Evolutionary conservation across 345 rosid genomes (phyloP).

Genomic region (Linum trigynum): DNA sequence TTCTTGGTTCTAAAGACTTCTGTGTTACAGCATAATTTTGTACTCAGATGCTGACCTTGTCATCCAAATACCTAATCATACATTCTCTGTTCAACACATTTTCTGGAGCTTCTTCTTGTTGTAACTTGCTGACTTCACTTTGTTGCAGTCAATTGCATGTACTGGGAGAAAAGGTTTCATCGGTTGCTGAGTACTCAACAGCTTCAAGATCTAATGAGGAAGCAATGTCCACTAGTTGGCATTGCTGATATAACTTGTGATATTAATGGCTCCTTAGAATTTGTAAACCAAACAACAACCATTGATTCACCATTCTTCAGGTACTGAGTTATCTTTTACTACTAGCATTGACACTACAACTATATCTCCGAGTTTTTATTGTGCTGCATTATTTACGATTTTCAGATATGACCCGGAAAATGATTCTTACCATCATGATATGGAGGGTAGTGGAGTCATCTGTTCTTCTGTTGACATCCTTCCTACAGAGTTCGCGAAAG

Average conservation of each 20-base stretch:
- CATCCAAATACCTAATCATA: too few relatives aligned
- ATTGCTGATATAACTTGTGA: constrained; percentile 89
- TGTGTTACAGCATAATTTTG: too few relatives aligned
- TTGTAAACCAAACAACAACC: constrained; percentile 58
- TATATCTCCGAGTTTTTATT: not conserved
- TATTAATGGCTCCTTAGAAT: constrained; percentile 75
- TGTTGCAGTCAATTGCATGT: constrained; percentile 81
- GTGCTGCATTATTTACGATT: not conserved
- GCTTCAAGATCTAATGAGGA: constrained; percentile 47
- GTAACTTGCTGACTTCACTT: constrained; percentile 6
- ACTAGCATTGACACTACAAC: not conserved
- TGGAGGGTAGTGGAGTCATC: constrained; percentile 78
- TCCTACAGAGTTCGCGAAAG: constrained; percentile 95
- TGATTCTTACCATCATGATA: constrained; percentile 53
- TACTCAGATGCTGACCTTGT: too few relatives aligned
- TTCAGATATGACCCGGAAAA: constrained; percentile 54
- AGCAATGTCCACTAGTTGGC: constrained; percentile 76
- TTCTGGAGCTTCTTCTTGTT: not conserved
- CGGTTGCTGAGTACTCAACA: constrained; percentile 57
- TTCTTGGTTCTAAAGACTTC: too few relatives aligned
- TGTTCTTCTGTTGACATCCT: constrained; percentile 80
- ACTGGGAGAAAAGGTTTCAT: constrained; percentile 92
- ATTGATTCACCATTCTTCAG: constrained; percentile 88
- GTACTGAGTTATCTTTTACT: constrained; percentile 18
- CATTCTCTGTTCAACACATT: not conserved